These are phyloP conservation scores for Fusarium circinatum DNA, from an alignment of 2,329 filamentous ascomycete genomes.

Conservation along the genomic window DNA sequence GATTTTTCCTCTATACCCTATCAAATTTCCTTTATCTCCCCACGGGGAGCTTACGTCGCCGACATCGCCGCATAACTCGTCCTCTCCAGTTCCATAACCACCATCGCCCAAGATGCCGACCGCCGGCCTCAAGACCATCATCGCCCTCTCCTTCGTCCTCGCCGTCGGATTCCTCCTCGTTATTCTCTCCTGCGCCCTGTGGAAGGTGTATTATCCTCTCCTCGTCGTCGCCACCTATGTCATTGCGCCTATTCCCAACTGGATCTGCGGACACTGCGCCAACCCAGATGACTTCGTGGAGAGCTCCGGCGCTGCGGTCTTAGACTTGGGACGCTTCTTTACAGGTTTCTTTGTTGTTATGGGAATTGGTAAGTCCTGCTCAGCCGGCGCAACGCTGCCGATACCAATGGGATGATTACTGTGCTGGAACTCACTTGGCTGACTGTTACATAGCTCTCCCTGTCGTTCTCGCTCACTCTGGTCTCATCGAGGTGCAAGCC, in stretches of 20 bases:
- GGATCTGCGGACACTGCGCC: conserved; percentile 88
- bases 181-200: conserved; percentile 96
- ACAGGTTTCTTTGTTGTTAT: conserved; percentile 97
- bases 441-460: conserved; percentile 75
- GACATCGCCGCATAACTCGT: conserved; percentile 16
- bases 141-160: conserved; percentile 97
- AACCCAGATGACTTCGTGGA: conserved; percentile 96
- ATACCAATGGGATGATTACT: neutral
- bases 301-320: conserved; percentile 83
- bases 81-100: neutral
- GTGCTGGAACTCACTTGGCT: conserved; percentile 12
- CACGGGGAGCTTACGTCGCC: conserved; percentile 11
- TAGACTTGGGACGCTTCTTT: conserved; percentile 92
- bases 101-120: conserved; percentile 65
- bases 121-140: conserved; percentile 98
- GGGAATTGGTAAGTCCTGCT: conserved; percentile 82
- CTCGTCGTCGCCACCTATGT: conserved; percentile 97
- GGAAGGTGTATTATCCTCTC: conserved; percentile 92
- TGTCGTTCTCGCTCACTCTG: conserved; percentile 85
- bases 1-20: neutral
- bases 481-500: conserved; percentile 82
- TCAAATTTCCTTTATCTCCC: neutral
- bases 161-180: conserved; percentile 99
- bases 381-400: neutral
- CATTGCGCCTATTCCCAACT: conserved; percentile 93